A percentile compares a stretch with the other conserved stretches of the same genome.
Conservation (phyloP, 768 basidiomycete genomes). For the Cystofilobasidium capitatum region DNA sequence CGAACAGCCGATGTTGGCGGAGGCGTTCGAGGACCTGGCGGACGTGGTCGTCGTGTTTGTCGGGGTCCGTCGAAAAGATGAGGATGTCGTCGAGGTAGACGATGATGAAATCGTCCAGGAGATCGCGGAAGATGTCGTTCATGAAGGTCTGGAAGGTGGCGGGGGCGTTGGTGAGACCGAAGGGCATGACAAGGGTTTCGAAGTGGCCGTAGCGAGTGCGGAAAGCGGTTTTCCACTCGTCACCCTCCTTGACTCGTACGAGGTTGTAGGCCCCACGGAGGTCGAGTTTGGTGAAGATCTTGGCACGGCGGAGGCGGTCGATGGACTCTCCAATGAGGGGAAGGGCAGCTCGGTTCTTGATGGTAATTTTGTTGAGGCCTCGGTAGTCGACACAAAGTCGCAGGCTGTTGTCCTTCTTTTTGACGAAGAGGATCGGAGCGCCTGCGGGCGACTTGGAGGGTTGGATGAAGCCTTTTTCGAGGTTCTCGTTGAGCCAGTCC, state of each 20-base stretch:
- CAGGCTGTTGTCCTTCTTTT: constrained; percentile 41
- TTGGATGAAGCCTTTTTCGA: constrained; percentile 28
- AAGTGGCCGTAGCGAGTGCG: too few relatives aligned
- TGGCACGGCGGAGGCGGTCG: constrained; percentile 30
- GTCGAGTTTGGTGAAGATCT: constrained; percentile 39
- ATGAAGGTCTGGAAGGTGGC: constrained; percentile 46
- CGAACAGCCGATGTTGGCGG: constrained; percentile 21
- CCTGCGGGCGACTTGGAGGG: constrained; percentile 29
- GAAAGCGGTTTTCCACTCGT: constrained; percentile 46
- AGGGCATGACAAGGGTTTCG: too few relatives aligned
- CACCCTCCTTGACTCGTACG: constrained; percentile 42
- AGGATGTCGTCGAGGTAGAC: constrained; percentile 41
- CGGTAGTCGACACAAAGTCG: constrained; percentile 40
- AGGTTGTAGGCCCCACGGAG: too few relatives aligned
- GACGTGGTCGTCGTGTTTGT: constrained; percentile 29
- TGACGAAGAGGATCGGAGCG: constrained; percentile 38
- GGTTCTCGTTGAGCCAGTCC: constrained; percentile 31
- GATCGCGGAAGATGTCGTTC: constrained; percentile 32
- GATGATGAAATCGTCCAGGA: constrained; percentile 41
- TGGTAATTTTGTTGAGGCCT: constrained; percentile 54
- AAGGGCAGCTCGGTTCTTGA: constrained; percentile 30
- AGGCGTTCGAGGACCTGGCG: constrained; percentile 29
- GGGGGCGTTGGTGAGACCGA: too few relatives aligned
- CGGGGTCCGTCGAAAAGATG: constrained; percentile 26
- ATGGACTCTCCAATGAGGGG: constrained; percentile 42